These are phyloP conservation scores for Perkinsus chesapeaki DNA, from an alignment of 169 alveolate genomes.

Conservation along the genomic window DNA sequence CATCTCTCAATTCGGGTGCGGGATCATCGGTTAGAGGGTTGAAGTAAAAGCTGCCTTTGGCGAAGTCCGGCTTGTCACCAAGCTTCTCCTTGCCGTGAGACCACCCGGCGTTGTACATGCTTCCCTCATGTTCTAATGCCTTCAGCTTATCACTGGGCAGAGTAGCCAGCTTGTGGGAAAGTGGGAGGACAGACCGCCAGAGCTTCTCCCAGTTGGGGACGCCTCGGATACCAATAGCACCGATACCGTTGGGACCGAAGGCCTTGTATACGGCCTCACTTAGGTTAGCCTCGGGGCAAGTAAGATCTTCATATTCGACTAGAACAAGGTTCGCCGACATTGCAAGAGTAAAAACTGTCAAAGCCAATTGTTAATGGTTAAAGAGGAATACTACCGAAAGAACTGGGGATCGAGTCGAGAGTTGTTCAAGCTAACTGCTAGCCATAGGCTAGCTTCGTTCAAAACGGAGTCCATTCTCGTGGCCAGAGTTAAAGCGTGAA, in stretches of 20 bases:
- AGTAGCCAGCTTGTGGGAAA: neutral
- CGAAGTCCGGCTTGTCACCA: conserved; percentile 40
- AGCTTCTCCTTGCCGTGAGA: conserved; percentile 52
- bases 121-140: neutral
- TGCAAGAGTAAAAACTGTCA: neutral
- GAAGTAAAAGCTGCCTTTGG: conserved; percentile 50
- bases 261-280: neutral
- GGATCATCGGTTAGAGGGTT: conserved; percentile 36
- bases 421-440: neutral
- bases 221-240: neutral
- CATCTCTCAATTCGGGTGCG: neutral
- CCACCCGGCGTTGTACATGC: conserved; percentile 40
- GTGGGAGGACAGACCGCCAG: neutral
- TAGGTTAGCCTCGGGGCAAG: neutral
- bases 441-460: too few species aligned
- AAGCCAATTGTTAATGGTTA: neutral
- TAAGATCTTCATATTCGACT: neutral
- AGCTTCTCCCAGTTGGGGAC: neutral
- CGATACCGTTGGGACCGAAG: neutral
- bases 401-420: too few species aligned
- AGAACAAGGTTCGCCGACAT: neutral
- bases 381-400: too few species aligned
- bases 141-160: neutral
- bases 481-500: too few species aligned
- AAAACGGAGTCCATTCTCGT: too few species aligned